Evolutionary conservation across 1,284 basidiomycete species (phyloP), one percentile per base, ranked within the genome.

Genomic region (Boletus albobrunnescens): DNA sequence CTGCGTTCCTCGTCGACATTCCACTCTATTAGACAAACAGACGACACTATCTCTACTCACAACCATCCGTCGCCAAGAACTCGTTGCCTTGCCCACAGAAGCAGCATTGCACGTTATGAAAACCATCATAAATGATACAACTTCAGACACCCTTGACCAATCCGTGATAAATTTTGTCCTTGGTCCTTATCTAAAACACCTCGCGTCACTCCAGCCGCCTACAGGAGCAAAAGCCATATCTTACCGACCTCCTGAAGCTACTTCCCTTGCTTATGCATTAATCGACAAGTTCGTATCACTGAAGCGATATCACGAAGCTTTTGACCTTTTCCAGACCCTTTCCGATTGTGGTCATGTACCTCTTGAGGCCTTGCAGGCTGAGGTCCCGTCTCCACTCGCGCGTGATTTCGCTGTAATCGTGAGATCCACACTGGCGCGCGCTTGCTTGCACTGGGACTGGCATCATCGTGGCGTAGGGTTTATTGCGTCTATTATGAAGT

Each of bases 391-490:
- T 49, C 58, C 61, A 22, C 67, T 59, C 12, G 56, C 62, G 22
- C 63, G 61, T 13, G 65, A 77, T 52, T 70, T 77, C 36, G 56
- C 61, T 14, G 64, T 71, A 26, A 72, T 81, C 43, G 63, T 81
- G 13, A 64, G 68, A 14, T 68, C 72, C 12, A 68, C 75, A 2
- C 54, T 80, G 19, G 65, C 75, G 13, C 72, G 71, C 32, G 68
- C 80, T 7, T 74, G 75, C 49, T 53, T 78, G 23, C 67, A 74
- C 52, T 79, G 76, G 73, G 66, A 72, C 30, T 80, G 75, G 75
- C 60, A 68, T 40, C 48, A 57, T 26, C 63, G 72, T 31, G 76
- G 75, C 1, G 60, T 66, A 8, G 55, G 53, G 12, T 59, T 78
- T 30, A 58, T 78, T 41, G 56, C 53, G 0, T 57, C 65, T 6